A percentile compares a stretch with the other conserved stretches of the same genome.
Conservation (phyloP, 768 basidiomycete genomes). For the Leccinum uliginosum region DNA sequence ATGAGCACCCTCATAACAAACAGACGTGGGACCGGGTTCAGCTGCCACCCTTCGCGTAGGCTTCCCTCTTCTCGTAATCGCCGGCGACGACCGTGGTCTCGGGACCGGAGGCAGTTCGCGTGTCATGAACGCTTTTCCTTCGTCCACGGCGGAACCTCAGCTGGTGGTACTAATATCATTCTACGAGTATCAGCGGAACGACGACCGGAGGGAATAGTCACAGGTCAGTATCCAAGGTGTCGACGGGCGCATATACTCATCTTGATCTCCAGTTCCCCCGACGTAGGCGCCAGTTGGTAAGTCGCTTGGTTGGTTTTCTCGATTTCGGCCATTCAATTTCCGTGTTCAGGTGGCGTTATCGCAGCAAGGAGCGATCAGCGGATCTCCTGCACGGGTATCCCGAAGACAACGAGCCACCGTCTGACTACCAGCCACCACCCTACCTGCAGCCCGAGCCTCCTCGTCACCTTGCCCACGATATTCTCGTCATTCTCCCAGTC, state of each 20-base stretch:
- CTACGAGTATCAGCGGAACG: slow-evolving; percentile 43
- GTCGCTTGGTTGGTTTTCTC: slow-evolving; percentile 1
- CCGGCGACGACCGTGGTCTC: slow-evolving; percentile 51
- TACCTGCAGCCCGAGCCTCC: too few species aligned
- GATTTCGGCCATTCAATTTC: slow-evolving; percentile 6
- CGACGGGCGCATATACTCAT: background rate
- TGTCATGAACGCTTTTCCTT: slow-evolving; percentile 56
- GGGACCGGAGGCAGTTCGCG: background rate
- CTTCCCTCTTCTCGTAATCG: slow-evolving; percentile 53
- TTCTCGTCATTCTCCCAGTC: too few species aligned
- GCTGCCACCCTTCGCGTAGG: slow-evolving; percentile 62
- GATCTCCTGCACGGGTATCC: too few species aligned
- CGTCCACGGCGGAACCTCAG: slow-evolving; percentile 71
- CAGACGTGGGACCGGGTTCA: slow-evolving; percentile 53
- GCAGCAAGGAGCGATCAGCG: too few species aligned
- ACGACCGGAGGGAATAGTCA: slow-evolving; percentile 22
- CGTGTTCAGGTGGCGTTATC: slow-evolving; percentile 42
- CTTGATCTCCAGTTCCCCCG: slow-evolving; percentile 27
- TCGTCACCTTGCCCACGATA: too few species aligned
- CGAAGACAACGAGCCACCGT: too few species aligned
- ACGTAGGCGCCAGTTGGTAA: slow-evolving; percentile 45
- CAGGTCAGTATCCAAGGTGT: slow-evolving; percentile 18
- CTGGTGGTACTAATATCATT: slow-evolving; percentile 70
- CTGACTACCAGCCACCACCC: too few species aligned
- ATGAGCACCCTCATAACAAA: slow-evolving; percentile 40